These are phyloP conservation scores for Saccharomyces hybrid DNA, from an alignment of 1,139 yeast genomes.

Conservation along the genomic window DNA sequence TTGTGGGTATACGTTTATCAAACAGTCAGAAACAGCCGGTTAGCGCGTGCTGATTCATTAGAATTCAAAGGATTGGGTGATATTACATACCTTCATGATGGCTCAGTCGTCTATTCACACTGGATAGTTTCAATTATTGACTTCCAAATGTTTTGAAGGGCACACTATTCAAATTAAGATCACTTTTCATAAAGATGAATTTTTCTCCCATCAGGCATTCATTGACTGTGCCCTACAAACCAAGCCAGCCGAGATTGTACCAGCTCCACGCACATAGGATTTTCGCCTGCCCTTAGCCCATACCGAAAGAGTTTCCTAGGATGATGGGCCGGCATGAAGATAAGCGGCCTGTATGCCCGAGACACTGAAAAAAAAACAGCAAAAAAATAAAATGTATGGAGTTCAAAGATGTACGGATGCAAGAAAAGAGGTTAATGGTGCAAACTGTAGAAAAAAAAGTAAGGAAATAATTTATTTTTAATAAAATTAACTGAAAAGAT, in stretches of 20 bases:
- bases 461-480: not conserved
- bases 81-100: not conserved
- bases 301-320: not conserved
- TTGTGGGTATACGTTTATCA: not conserved
- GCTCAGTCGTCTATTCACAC: not conserved
- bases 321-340: not conserved
- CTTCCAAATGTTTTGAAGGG: not conserved
- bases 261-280: not conserved
- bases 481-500: not conserved
- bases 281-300: not conserved
- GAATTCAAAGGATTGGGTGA: not conserved
- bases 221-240: not conserved
- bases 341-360: not conserved
- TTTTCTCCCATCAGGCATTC: not conserved
- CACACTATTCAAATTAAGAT: not conserved
- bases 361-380: not conserved
- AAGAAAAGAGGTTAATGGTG: not conserved
- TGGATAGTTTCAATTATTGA: not conserved
- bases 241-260: not conserved
- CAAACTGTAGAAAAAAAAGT: not conserved
- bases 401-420: not conserved
- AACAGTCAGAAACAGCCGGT: not conserved
- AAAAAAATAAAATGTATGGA: not conserved
- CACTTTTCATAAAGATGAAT: not conserved
- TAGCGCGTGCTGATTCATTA: not conserved